A percentile compares a stretch with the other conserved stretches of the same genome.
These are phyloP conservation scores for Aspergillus persii DNA, from an alignment of 2,329 filamentous ascomycete species.

Conservation along the genomic window DNA sequence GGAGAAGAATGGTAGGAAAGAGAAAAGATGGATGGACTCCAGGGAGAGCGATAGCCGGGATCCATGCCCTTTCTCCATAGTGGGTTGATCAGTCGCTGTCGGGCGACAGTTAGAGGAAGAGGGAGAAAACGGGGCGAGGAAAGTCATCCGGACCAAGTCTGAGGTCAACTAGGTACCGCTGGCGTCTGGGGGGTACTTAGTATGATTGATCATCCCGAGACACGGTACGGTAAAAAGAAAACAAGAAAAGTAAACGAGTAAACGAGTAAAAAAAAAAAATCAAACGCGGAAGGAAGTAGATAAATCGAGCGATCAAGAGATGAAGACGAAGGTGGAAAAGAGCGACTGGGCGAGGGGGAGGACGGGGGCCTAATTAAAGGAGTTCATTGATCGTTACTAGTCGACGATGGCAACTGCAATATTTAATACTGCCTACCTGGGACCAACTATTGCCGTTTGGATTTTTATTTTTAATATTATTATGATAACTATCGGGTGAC, in stretches of 20 bases:
- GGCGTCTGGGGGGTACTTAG: neutral
- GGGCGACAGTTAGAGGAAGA: constrained; percentile 3
- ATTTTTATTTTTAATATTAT: neutral
- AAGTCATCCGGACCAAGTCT: constrained; percentile 8
- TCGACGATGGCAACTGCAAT: neutral
- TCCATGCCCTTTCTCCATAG: neutral
- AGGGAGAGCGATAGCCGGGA: neutral
- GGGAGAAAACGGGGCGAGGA: neutral
- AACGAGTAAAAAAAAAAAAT: neutral
- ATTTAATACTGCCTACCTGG: neutral
- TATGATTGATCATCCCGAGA: constrained; percentile 2
- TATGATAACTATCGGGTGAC: neutral
- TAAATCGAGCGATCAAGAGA: too few species aligned
- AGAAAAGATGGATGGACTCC: neutral
- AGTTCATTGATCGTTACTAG: neutral
- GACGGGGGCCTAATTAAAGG: constrained; percentile 10
- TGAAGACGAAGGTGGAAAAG: too few species aligned
- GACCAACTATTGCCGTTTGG: too few species aligned
- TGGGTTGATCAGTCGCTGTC: neutral
- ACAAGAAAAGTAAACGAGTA: neutral
- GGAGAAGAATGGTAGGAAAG: neutral
- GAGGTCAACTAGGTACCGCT: too few species aligned
- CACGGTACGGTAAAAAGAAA: neutral
- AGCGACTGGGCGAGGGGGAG: neutral
- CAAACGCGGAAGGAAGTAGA: neutral